Conservation (phyloP, 129 eudicot species). For the Helichrysum umbraculigerum region DNA sequence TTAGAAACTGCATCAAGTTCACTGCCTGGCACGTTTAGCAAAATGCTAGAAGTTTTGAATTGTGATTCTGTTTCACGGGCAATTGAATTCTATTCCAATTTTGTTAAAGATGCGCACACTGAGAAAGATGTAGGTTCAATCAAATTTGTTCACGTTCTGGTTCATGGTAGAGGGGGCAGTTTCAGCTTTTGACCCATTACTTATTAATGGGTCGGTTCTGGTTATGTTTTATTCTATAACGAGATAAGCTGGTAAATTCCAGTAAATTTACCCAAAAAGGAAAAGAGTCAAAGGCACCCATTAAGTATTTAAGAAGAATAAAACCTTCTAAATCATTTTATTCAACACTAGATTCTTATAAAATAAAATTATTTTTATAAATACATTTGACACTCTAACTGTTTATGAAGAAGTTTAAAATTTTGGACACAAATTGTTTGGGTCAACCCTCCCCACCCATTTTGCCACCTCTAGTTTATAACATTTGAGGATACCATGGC, state of each 20-base stretch:
- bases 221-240: not conserved
- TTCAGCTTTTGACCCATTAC: slow-evolving; percentile 1
- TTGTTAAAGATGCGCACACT: slow-evolving; percentile 77
- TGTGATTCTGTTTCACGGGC: slow-evolving; percentile 70
- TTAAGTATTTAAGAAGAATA: not conserved
- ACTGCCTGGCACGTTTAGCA: slow-evolving; percentile 75
- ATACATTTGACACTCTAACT: not conserved
- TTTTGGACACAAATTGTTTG: not conserved
- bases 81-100: slow-evolving; percentile 68
- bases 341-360: not conserved
- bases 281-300: slow-evolving; percentile 1
- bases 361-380: not conserved
- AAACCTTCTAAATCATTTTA: not conserved
- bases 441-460: not conserved
- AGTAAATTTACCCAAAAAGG: not conserved
- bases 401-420: not conserved
- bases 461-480: slow-evolving; percentile 3
- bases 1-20: slow-evolving; percentile 68
- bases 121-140: slow-evolving; percentile 73
- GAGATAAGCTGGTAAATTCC: not conserved
- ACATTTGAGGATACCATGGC: not conserved
- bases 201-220: not conserved
- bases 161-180: not conserved
- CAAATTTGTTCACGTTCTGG: slow-evolving; percentile 1
- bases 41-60: slow-evolving; percentile 64